Evolutionary conservation across 2,329 filamentous ascomycete species (phyloP).

Genomic region (Fusarium penzigii): DNA sequence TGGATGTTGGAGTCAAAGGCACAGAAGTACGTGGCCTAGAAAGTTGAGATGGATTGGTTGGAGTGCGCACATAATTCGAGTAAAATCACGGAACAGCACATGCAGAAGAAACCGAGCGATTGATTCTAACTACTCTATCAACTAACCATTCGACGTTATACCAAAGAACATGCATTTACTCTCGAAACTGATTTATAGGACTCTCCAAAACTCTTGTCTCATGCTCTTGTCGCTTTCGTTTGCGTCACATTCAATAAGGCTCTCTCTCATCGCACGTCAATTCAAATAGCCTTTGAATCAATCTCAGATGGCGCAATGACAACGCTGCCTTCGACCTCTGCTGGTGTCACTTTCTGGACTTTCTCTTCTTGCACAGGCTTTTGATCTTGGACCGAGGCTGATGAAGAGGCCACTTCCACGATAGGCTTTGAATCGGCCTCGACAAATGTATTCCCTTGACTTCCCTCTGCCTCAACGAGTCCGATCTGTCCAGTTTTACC

Average conservation of each 20-base stretch:
- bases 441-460: background rate
- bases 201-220: too few species aligned
- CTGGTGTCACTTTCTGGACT: background rate
- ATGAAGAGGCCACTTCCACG: background rate
- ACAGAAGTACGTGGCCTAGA: too few species aligned
- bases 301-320: background rate
- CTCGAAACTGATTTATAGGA: too few species aligned
- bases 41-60: too few species aligned
- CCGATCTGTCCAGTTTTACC: background rate
- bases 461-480: background rate
- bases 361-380: background rate
- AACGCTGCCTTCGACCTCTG: background rate
- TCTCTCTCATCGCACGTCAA: background rate
- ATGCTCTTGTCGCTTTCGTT: too few species aligned
- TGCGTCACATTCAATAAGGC: background rate
- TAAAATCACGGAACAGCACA: too few species aligned
- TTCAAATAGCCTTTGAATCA: constrained; percentile 1
- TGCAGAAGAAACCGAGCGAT: too few species aligned
- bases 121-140: too few species aligned
- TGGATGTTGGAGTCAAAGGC: too few species aligned
- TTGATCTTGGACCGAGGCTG: background rate
- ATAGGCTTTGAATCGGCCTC: background rate
- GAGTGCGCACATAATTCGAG: too few species aligned
- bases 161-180: too few species aligned
- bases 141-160: too few species aligned